Evolutionary conservation across 2,329 filamentous ascomycete genomes (phyloP), one percentile per base, ranked within the genome.

Genomic region (Sphaerostilbella broomeana): DNA sequence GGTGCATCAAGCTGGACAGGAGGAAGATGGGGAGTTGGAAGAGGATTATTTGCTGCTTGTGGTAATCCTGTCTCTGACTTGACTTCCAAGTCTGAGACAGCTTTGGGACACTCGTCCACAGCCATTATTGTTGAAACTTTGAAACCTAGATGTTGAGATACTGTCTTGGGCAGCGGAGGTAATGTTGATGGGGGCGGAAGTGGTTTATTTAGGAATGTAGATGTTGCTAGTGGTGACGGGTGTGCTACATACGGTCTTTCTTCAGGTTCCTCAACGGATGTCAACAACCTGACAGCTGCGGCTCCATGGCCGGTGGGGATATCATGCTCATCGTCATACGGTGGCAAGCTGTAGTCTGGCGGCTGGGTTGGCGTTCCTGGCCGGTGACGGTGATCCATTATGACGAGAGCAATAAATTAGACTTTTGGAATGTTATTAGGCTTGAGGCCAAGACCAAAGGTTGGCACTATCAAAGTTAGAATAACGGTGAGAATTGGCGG

Each of bases 201-300:
- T 8, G 28, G 31, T 33, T 21, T 43, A 28, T 43, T 43, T 24
- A 27, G 40, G 29, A 33, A 34, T 34, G 40, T n/a, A 22, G 40
- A 30, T 37, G 40, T 37, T 42, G 40, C 34, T 30, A 35, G 13
- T 42, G 40, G 30, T 35, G 41, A 39, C 29, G 41, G 13, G 13
- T 29, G 35, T 39, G 27, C 18, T 40, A 43, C 41, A 28, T 43
- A 43, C 41, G 36, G 41, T 43, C 41, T 43, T 11, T 44, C 42
- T 19, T 55, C 49, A n/a, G 70, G 61, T 32, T 79, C 76, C 53
- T 81, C 77, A 57, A 77, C 68, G 6, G 75, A 79, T 37, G 77
- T 81, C 61, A 82, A 63, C 51, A 82, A 63, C 51, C 78, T 70
- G 39, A 81, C 70, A 45, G 69, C 73, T 22, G 76, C 69, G 30